Base-by-base conservation (phyloP, 768 basidiomycete species). In the Agrocybe pediades region DNA sequence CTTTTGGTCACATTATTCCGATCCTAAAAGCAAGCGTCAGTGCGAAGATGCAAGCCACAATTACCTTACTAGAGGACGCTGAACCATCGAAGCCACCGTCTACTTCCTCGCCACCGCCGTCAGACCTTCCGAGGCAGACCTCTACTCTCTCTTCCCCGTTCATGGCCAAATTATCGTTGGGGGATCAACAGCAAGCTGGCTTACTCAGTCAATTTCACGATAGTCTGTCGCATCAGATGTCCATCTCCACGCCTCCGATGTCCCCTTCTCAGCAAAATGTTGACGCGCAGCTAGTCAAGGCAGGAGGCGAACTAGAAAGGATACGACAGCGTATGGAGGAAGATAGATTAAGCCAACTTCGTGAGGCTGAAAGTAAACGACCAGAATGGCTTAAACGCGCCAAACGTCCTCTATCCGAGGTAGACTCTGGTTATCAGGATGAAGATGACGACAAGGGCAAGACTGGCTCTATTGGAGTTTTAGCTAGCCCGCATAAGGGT, bases 381-480 rank as follows among this genome's bases (percentile, higher is more conserved):
- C 88, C 88, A 1, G 89, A 90, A 6, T 91, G 90, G 64, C 72
- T 90, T 39, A 82, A 81, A 63, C 82, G 89, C 23, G 62, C 73
- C 24, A 84, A 83, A 62, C 77, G 83, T 42, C 67, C 76, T 1
- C 62, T 73, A 36, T 71, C 74, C 23, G 77, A 80, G 41, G 63
- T 68, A 1, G 79, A 81, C 41, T 69, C 74, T 5, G 63, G 61
- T 36, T 62, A 68, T 20, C 60, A 69, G 15, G 65, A 65, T 5
- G 72, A 76, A 39, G 76, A 74, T 23, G 65, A 69, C 5, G 58
- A 60, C 16, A 70, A 73, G 43, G 65, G 57, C 36, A 70, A 67
- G 49, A 62, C 57, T 40, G 62, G 53, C 21, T 47, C 71, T 26
- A 71, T 89, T 25, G 88, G 87, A 15, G 83, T 91, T 23, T 79